Evolutionary conservation across 768 basidiomycete genomes (phyloP), one percentile per base, ranked within the genome.

Genomic region (Dacryopinax spathularia): DNA sequence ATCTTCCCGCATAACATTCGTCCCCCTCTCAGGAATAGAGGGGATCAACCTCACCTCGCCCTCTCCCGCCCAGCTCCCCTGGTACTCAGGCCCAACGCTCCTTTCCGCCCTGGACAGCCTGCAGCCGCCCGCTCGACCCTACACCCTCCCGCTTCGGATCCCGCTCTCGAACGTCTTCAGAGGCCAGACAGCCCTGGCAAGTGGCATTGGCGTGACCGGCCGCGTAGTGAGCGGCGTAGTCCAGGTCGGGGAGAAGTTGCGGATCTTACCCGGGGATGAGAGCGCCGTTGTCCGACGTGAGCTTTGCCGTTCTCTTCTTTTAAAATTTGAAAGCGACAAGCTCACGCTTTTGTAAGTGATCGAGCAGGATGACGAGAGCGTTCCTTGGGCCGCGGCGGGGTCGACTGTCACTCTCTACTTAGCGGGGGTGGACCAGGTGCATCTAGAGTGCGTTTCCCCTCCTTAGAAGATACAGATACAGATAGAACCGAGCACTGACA

Each of bases 151-250:
- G 0, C 73, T 95, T 25, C 83, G 96, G 35, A 79, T 97, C 44
- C 96, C 96, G 0, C 82, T 98, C 22, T 88, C 92, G 13, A 98
- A 99, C 72, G 90, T 98, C 2, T 98, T 95, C 80, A 94, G 87
- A 73, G 88, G 89, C 2, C 86, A 87, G 70, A 83, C 86, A 16
- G 84, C 89, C 1, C 83, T 88, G 1, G 74, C 77, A 0, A 75
- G 76, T 1, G 80, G 79, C n/a, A 83, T 82, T 3, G 88, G 85
- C 0, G 84, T 97, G 0, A 82, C 86, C 25, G 96, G 96, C 18
- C 77, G 93, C 60, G 76, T 98, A 43, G 89, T 86, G 69, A 84
- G 87, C 41, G 96, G 96, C 4, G 78, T 97, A 35, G 81, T 97
- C 2, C 94, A 97, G 74, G 88, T 93, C 1, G 95, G 96, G 1